These are phyloP conservation scores for Chaetomiaceae sp. DNA, from an alignment of 2,329 filamentous ascomycete genomes.

Conservation along the genomic window DNA sequence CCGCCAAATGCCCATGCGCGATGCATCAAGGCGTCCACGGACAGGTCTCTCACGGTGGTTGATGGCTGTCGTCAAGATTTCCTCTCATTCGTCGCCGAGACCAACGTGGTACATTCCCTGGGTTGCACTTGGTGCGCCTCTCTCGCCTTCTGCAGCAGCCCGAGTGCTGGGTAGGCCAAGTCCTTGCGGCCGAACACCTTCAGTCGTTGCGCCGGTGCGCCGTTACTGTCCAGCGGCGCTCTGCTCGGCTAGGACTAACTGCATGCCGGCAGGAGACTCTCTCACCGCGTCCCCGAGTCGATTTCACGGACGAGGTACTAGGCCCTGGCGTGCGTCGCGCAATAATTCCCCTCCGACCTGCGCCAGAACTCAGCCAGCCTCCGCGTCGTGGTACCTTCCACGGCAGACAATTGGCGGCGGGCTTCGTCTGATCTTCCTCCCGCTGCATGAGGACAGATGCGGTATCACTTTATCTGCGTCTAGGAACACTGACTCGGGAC, in stretches of 20 bases:
- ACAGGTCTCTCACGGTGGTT: too few species aligned
- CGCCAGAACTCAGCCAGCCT: not conserved
- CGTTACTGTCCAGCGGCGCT: not conserved
- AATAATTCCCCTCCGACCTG: not conserved
- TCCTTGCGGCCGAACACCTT: not conserved
- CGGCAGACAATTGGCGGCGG: not conserved
- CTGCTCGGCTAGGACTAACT: not conserved
- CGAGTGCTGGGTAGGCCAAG: not conserved
- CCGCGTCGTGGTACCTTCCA: not conserved
- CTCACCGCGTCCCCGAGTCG: not conserved
- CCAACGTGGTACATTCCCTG: not conserved
- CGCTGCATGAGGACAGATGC: not conserved
- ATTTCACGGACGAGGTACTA: not conserved
- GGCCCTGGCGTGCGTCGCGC: too few species aligned
- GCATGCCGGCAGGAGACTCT: too few species aligned
- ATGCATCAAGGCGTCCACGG: too few species aligned
- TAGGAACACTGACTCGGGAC: conserved; percentile 9
- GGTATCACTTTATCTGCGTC: conserved; percentile 4
- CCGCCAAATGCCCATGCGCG: too few species aligned
- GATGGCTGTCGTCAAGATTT: not conserved
- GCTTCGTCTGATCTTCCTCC: not conserved
- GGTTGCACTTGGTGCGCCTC: not conserved
- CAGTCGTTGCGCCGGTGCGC: not conserved
- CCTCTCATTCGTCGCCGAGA: not conserved
- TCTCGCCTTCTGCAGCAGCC: not conserved